Evolutionary conservation across 2,329 filamentous ascomycete species (phyloP).

Genomic region (Sclerotinia glacialis): DNA sequence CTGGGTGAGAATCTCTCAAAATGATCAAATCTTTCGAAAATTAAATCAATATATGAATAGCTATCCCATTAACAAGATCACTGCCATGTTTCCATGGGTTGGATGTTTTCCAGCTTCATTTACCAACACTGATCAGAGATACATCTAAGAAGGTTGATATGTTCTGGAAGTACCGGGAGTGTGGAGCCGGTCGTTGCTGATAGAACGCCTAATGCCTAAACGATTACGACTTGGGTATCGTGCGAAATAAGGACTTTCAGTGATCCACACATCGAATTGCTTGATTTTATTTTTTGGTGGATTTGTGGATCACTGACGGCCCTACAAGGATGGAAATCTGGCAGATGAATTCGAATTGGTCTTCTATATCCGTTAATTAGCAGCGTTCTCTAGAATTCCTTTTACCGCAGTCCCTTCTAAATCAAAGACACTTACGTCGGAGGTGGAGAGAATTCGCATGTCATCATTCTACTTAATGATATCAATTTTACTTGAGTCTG

Average conservation of each 20-base stretch:
- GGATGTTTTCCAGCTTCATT: background rate
- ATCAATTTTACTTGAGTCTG: background rate
- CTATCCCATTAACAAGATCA: background rate
- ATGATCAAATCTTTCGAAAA: background rate
- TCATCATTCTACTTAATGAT: slow-evolving; percentile 5
- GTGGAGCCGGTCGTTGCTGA: background rate
- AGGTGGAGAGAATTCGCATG: slow-evolving; percentile 1
- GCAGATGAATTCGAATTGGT: background rate
- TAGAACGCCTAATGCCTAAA: background rate
- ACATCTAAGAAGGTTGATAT: background rate
- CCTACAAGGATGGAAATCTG: background rate
- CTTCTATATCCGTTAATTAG: background rate
- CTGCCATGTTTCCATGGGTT: background rate
- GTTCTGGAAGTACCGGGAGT: background rate
- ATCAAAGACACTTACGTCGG: background rate
- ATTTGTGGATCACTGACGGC: background rate
- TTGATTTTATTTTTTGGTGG: slow-evolving; percentile 3
- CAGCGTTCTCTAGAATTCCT: no score
- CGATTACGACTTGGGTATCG: background rate
- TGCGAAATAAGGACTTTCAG: background rate
- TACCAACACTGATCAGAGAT: background rate
- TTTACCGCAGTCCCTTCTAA: background rate
- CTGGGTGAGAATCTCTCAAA: background rate
- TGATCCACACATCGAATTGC: slow-evolving; percentile 4
- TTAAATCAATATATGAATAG: background rate